These are phyloP conservation scores for Sclerospora graminicola DNA, from an alignment of 352 stramenopile genomes.

Conservation along the genomic window DNA sequence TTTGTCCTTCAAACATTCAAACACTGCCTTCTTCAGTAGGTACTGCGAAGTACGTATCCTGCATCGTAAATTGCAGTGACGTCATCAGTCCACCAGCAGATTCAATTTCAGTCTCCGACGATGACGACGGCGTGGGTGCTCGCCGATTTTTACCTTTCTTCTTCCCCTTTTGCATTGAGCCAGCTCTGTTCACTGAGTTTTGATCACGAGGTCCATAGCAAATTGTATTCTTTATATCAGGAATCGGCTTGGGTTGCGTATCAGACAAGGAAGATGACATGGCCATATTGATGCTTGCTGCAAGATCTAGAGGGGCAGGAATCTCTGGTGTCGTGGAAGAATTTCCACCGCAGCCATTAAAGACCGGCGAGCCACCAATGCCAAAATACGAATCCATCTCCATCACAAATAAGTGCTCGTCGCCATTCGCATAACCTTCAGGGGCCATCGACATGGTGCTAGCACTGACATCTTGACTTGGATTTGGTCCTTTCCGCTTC, in stretches of 20 bases:
- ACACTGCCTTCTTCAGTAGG: constrained; percentile 25
- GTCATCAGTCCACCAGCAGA: constrained; percentile 16
- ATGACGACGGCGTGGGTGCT: constrained; percentile 8
- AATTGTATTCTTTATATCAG: constrained; percentile 26
- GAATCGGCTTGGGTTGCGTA: constrained; percentile 21
- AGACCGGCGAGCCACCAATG: constrained; percentile 67
- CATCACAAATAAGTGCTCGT: constrained; percentile 74
- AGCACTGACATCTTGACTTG: constrained; percentile 24
- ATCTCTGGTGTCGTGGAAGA: constrained; percentile 27
- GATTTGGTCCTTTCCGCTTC: constrained; percentile 61
- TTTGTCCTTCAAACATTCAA: constrained; percentile 13
- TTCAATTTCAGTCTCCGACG: constrained; percentile 14
- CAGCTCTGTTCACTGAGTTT: constrained; percentile 11
- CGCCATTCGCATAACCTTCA: constrained; percentile 26
- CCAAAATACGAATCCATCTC: constrained; percentile 85
- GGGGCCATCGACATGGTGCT: constrained; percentile 17
- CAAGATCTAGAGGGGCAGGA: constrained; percentile 43
- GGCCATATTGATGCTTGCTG: constrained; percentile 66
- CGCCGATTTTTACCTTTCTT: constrained; percentile 22
- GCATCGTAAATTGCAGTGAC: constrained; percentile 65
- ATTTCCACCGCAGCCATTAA: constrained; percentile 26
- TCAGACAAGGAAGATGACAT: constrained; percentile 53
- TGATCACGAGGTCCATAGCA: constrained; percentile 18
- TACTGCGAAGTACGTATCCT: constrained; percentile 69
- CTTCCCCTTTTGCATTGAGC: constrained; percentile 29